phyloP scores from a whole-genome alignment of 192 early-diverging fungal species.

The Coemansia aciculifera region DNA sequence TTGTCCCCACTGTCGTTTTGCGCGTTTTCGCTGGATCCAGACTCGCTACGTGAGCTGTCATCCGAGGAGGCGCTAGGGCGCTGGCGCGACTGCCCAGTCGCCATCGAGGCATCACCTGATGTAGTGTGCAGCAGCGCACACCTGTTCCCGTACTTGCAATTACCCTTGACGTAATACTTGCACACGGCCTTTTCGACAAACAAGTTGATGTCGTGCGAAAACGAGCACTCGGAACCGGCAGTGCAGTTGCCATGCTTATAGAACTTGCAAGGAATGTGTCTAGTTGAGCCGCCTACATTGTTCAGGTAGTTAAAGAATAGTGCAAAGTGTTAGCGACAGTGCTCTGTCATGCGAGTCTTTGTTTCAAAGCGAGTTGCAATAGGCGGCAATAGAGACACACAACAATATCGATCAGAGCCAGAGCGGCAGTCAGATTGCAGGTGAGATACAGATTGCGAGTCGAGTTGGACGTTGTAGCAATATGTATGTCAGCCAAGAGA shows the following conservation, averaged over 20 bases:
- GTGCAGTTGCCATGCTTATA: slow-evolving; percentile 76
- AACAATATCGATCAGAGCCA: background rate
- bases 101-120: slow-evolving; percentile 2
- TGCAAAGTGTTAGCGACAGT: background rate
- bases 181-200: slow-evolving; percentile 64
- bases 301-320: background rate
- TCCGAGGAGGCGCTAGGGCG: slow-evolving; percentile 9
- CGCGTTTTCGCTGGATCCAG: slow-evolving; percentile 16
- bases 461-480: background rate
- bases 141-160: slow-evolving; percentile 78
- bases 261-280: slow-evolving; percentile 79
- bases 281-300: slow-evolving; percentile 50
- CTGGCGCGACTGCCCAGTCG: slow-evolving; percentile 15
- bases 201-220: slow-evolving; percentile 70
- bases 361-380: background rate
- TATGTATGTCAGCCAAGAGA: background rate
- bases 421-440: background rate
- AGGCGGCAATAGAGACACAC: background rate
- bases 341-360: background rate
- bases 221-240: slow-evolving; percentile 71
- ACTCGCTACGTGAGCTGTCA: background rate
- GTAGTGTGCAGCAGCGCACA: slow-evolving; percentile 60
- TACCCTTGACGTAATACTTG: slow-evolving; percentile 78
- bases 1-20: slow-evolving; percentile 12
- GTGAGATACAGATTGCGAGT: background rate